Percentiles rank a stretch among this genome's conserved stretches.
These are phyloP conservation scores for Cucurbita argyrosperma DNA, from an alignment of 306 rosid species.

Conservation along the genomic window DNA sequence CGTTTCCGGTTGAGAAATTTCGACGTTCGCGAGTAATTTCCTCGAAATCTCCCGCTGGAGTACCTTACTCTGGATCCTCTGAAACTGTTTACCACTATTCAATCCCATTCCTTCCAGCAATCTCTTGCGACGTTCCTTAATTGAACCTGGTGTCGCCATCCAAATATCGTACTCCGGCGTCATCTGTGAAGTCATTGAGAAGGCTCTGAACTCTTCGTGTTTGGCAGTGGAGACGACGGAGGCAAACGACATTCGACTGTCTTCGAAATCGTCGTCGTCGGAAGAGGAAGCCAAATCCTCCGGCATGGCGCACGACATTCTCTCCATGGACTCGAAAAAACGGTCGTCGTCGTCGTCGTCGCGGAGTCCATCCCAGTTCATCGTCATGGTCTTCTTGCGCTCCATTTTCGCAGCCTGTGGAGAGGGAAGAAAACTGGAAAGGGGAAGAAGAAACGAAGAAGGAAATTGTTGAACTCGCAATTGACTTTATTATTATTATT, in stretches of 20 bases:
- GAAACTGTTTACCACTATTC: constrained; percentile 21
- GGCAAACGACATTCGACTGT: constrained; percentile 47
- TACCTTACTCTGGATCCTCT: constrained; percentile 9
- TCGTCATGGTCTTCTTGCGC: constrained; percentile 27
- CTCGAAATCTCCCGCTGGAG: constrained; percentile 7
- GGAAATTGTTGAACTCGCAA: neutral
- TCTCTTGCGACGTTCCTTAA: constrained; percentile 36
- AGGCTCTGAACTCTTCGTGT: constrained; percentile 4
- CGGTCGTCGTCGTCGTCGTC: constrained; percentile 39
- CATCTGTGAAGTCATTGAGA: neutral
- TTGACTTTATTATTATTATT: neutral
- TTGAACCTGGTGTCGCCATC: constrained; percentile 67
- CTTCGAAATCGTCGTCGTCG: constrained; percentile 29
- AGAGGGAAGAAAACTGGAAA: neutral
- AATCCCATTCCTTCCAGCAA: constrained; percentile 62
- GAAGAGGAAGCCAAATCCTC: constrained; percentile 32
- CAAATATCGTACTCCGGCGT: constrained; percentile 44
- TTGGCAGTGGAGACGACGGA: constrained; percentile 29
- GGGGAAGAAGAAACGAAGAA: neutral
- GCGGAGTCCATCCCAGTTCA: constrained; percentile 49
- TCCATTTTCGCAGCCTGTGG: constrained; percentile 21
- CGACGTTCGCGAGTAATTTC: neutral
- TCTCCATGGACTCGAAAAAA: constrained; percentile 40
- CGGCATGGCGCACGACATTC: constrained; percentile 22
- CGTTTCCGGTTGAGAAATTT: neutral